Percentiles rank a stretch among this genome's conserved stretches.
These are phyloP conservation scores for Mortierella sp. DNA, from an alignment of 371 early-diverging fungal species.

Conservation along the genomic window DNA sequence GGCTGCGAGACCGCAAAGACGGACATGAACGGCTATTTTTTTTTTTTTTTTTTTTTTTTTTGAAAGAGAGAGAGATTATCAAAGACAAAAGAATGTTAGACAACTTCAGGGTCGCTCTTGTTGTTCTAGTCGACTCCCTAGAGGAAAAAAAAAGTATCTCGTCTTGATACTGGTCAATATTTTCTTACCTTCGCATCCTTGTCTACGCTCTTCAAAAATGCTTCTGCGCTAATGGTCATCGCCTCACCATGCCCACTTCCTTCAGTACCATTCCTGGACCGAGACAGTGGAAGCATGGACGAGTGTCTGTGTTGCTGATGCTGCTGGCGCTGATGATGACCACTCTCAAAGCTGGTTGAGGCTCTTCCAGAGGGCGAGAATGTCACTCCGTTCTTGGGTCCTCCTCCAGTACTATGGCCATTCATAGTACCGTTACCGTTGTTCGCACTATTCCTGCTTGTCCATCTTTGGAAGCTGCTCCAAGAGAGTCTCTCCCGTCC, in stretches of 20 bases:
- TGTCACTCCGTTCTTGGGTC: too few species aligned
- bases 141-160: too few species aligned
- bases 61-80: constrained; percentile 1
- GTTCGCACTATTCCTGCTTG: constrained; percentile 9
- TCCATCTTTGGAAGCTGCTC: constrained; percentile 46
- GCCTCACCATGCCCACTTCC: constrained; percentile 31
- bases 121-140: too few species aligned
- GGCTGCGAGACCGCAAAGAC: constrained; percentile 80
- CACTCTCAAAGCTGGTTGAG: too few species aligned
- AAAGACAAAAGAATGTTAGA: too few species aligned
- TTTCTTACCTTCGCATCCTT: constrained; percentile 71
- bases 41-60: too few species aligned
- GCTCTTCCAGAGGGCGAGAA: too few species aligned
- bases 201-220: constrained; percentile 73
- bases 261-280: constrained; percentile 39
- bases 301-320: constrained; percentile 4
- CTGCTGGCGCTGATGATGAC: neutral
- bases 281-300: constrained; percentile 5
- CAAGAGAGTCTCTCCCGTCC: constrained; percentile 38
- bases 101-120: too few species aligned
- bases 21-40: constrained; percentile 65
- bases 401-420: too few species aligned
- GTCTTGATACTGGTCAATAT: too few species aligned
- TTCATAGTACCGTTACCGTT: too few species aligned
- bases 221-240: constrained; percentile 65